Evolutionary conservation across 2,329 filamentous ascomycete species (phyloP).

Genomic region (Triangularia verruculosa): DNA sequence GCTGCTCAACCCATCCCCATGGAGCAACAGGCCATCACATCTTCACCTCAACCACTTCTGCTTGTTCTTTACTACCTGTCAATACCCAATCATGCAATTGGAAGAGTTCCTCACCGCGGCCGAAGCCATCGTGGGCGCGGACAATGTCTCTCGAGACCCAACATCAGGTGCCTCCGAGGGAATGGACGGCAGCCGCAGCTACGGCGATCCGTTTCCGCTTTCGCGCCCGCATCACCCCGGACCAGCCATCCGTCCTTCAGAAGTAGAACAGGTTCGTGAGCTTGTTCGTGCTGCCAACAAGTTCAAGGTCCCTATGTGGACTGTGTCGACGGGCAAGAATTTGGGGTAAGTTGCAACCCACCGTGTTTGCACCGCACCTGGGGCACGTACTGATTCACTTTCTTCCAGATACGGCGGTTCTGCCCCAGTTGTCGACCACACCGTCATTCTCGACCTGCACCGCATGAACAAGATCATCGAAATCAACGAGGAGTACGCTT

Average conservation of each 20-base stretch:
- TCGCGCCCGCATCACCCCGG: no score
- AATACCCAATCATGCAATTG: neutral
- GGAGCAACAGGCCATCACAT: neutral
- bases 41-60: neutral
- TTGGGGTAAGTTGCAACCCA: neutral
- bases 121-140: neutral
- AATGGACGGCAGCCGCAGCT: neutral
- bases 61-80: neutral
- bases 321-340: slow-evolving; percentile 35
- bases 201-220: no score
- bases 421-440: slow-evolving; percentile 49
- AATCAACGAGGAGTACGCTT: slow-evolving; percentile 49
- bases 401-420: slow-evolving; percentile 53
- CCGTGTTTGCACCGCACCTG: no score
- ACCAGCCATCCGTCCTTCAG: no score
- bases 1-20: neutral
- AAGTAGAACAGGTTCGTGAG: slow-evolving; percentile 46
- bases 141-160: slow-evolving; percentile 2
- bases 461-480: slow-evolving; percentile 53
- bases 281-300: slow-evolving; percentile 45
- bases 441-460: slow-evolving; percentile 50
- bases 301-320: slow-evolving; percentile 44
- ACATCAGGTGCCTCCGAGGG: neutral
- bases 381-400: slow-evolving; percentile 41
- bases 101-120: neutral